phyloP scores from a whole-genome alignment of 2,329 filamentous ascomycete genomes.

The Monilinia fructigena region DNA sequence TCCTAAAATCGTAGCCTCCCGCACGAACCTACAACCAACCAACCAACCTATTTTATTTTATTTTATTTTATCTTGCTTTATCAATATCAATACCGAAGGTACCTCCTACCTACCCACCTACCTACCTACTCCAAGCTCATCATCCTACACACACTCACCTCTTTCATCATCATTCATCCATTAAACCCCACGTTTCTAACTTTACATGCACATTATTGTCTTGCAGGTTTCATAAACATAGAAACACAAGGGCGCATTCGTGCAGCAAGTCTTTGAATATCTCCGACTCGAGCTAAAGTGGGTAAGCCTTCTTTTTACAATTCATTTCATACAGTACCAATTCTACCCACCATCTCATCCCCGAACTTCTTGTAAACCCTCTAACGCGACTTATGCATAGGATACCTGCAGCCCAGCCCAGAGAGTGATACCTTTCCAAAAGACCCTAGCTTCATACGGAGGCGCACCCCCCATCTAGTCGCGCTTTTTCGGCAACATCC shows the following conservation, averaged over 20 bases:
- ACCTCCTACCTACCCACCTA: too few relatives aligned
- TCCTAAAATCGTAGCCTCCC: not conserved
- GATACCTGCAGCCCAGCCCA: slow-evolving; percentile 24
- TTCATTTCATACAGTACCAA: slow-evolving; percentile 10
- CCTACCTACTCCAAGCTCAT: not conserved
- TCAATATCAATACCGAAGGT: too few relatives aligned
- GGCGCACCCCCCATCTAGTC: slow-evolving; percentile 29
- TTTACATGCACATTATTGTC: slow-evolving; percentile 20
- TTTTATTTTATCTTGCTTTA: too few relatives aligned
- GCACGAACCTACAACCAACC: not conserved
- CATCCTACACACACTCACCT: not conserved
- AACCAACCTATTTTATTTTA: not conserved
- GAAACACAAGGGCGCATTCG: slow-evolving; percentile 24
- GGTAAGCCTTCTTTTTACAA: slow-evolving; percentile 24
- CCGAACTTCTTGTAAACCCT: slow-evolving; percentile 21
- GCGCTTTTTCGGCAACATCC: slow-evolving; percentile 36
- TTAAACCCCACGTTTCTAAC: slow-evolving; percentile 22
- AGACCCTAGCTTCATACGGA: slow-evolving; percentile 29
- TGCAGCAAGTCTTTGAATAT: slow-evolving; percentile 22
- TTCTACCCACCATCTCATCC: slow-evolving; percentile 14
- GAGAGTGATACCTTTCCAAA: slow-evolving; percentile 25
- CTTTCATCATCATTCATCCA: slow-evolving; percentile 8
- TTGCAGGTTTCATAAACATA: slow-evolving; percentile 24
- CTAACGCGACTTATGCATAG: slow-evolving; percentile 26
- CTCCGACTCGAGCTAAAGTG: slow-evolving; percentile 23